Evolutionary conservation across 208 protist species (phyloP), one percentile per base, ranked within the genome.

Genomic region (Naegleria gruberi): DNA sequence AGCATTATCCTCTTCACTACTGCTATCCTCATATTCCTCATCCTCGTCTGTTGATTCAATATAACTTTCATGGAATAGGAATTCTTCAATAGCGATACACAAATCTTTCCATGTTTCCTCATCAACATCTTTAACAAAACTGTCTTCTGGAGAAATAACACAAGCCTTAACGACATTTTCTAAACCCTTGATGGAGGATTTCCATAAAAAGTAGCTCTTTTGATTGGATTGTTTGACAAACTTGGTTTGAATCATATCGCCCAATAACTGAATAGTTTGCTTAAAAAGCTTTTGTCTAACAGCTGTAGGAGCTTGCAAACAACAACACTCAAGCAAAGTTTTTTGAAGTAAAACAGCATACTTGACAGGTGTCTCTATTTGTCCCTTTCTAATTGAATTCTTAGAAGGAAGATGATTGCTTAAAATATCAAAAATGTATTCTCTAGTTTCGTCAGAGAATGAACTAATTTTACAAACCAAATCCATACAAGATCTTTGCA

Each of bases 401-500:
- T 77, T 77, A 0, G 65, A 77, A 37, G 65, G 65, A 37, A 77
- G 30, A 77, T 77, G 65, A 30, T 77, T 77, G 12, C 17, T 5
- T 37, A 77, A 26, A 15, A 37, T 77, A 7, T 30, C 34, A n/a
- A 77, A 77, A 77, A 77, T 30, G 1, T 37, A 26, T 77, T 77
- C 65, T 77, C 65, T 77, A 37, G 65, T 77, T 77, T 77, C 26
- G 8, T 77, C 65, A 6, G 65, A 77, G 34, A 77, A 77, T 19
- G 10, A 12, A 37, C 6, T 26, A 37, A 77, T 77, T 77, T 77
- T 77, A 8, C 8, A n/a, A 44, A 47, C 15, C 10, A 88, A 30
- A 41, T 40, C 84, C 26, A 88, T 37, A 88, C 43, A 65, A 42
- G 45, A 23, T 42, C 43, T 65, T 88, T 88, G 84, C 57, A 88